These are phyloP conservation scores for Neopestalotiopsis rosae DNA, from an alignment of 2,329 filamentous ascomycete species.

Conservation along the genomic window DNA sequence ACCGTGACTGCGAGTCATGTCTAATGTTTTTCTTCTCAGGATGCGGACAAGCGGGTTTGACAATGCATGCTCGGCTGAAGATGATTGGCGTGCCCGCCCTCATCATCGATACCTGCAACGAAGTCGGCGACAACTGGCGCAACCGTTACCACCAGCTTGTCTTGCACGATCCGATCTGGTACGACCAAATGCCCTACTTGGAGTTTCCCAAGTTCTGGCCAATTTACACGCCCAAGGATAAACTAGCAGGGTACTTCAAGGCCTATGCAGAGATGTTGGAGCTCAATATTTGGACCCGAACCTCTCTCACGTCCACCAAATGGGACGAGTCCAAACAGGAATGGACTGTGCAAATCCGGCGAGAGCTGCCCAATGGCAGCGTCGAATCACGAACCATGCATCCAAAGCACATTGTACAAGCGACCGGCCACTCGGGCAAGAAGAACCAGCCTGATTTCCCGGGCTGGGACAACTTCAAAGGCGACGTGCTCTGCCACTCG, in stretches of 20 bases:
- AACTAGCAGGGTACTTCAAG: conserved; percentile 69
- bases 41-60: conserved; percentile 60
- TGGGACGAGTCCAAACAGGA: conserved; percentile 39
- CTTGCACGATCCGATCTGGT: conserved; percentile 68
- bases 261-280: conserved; percentile 66
- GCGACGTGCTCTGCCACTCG: conserved; percentile 50
- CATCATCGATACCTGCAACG: conserved; percentile 55
- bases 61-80: conserved; percentile 57
- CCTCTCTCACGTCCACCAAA: conserved; percentile 47
- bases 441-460: conserved; percentile 61
- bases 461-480: conserved; percentile 54
- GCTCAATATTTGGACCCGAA: conserved; percentile 67
- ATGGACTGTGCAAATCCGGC: conserved; percentile 51
- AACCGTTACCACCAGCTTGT: conserved; percentile 61
- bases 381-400: conserved; percentile 56
- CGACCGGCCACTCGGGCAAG: conserved; percentile 69
- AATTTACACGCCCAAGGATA: conserved; percentile 71
- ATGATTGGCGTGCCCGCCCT: conserved; percentile 58
- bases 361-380: conserved; percentile 12
- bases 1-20: background rate
- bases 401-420: conserved; percentile 66
- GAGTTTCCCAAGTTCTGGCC: conserved; percentile 67
- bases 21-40: conserved; percentile 38
- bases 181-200: conserved; percentile 64
- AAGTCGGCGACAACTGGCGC: conserved; percentile 66